Conservation (phyloP, 202 grass and related monocot genomes). For the Schoenoplectus triqueter region DNA sequence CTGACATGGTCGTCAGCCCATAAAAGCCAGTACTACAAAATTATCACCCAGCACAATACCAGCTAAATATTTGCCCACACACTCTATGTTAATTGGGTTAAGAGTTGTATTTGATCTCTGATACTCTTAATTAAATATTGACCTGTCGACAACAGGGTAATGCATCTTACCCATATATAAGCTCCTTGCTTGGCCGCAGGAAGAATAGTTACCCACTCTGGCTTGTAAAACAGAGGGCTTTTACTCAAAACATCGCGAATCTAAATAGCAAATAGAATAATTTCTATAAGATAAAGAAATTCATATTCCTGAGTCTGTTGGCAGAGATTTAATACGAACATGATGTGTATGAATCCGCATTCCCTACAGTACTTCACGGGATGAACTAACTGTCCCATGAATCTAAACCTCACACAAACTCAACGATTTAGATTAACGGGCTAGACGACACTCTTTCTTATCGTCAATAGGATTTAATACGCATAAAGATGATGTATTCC, state of each 20-base stretch:
- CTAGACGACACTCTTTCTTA: too few relatives aligned
- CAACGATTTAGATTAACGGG: too few relatives aligned
- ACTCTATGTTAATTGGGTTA: background rate
- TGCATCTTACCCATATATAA: conserved; percentile 53
- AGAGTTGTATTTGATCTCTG: background rate
- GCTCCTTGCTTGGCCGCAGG: conserved; percentile 51
- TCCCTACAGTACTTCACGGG: too few relatives aligned
- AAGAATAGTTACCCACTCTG: conserved; percentile 53
- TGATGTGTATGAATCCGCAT: background rate
- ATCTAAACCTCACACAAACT: too few relatives aligned
- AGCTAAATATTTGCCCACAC: too few relatives aligned
- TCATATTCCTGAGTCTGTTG: background rate
- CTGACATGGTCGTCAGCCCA: background rate
- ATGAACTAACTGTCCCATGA: too few relatives aligned
- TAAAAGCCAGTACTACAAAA: background rate
- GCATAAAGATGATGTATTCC: too few relatives aligned
- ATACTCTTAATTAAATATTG: background rate
- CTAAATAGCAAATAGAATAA: conserved; percentile 28
- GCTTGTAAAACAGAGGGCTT: conserved; percentile 43
- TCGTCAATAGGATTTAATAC: too few relatives aligned
- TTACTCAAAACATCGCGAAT: conserved; percentile 45
- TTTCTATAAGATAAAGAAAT: background rate
- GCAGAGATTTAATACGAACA: background rate
- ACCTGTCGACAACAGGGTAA: background rate
- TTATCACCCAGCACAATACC: too few relatives aligned